Conservation (phyloP, 495 filamentous ascomycete genomes). For the Penicillium robsamsonii region DNA sequence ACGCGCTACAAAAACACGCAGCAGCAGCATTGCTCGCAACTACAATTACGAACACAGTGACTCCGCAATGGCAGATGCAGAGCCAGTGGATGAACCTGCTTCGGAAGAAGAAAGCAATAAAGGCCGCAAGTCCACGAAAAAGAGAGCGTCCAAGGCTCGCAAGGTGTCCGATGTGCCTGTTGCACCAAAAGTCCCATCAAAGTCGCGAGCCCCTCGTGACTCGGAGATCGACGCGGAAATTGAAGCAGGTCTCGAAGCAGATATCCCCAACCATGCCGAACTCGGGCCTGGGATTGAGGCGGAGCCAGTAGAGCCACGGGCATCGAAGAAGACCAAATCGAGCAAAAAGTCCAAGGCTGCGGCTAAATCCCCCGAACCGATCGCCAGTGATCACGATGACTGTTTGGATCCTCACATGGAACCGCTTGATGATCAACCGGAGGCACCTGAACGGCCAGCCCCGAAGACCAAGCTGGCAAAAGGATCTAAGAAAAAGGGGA, state of each 20-base stretch:
- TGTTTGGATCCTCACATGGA: conserved; percentile 1
- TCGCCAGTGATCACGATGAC: conserved; percentile 4
- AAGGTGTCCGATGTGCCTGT: conserved; percentile 55
- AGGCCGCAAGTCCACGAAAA: conserved; percentile 43
- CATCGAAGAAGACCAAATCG: conserved; percentile 37
- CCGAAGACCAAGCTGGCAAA: conserved; percentile 25
- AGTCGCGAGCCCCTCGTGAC: conserved; percentile 49
- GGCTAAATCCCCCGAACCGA: conserved; percentile 12
- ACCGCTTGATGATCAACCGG: conserved; percentile 1
- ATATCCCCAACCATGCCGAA: conserved; percentile 26
- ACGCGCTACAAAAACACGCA: conserved; percentile 56
- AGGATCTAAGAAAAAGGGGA: conserved; percentile 28
- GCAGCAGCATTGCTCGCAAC: conserved; percentile 34
- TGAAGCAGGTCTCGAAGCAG: conserved; percentile 58
- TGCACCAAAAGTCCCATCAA: conserved; percentile 40
- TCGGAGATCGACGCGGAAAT: conserved; percentile 69
- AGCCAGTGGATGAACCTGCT: conserved; percentile 21
- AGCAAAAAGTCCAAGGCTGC: conserved; percentile 40
- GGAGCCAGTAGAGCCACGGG: conserved; percentile 29
- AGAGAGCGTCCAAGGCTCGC: conserved; percentile 43
- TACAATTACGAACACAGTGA: conserved; percentile 20
- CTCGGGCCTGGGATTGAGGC: conserved; percentile 14
- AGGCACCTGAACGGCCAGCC: conserved; percentile 41
- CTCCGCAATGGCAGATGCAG: conserved; percentile 25
- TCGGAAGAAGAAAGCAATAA: conserved; percentile 34